Evolutionary conservation across 208 protist species (phyloP).

Genomic region (Trichomonas gallinae): DNA sequence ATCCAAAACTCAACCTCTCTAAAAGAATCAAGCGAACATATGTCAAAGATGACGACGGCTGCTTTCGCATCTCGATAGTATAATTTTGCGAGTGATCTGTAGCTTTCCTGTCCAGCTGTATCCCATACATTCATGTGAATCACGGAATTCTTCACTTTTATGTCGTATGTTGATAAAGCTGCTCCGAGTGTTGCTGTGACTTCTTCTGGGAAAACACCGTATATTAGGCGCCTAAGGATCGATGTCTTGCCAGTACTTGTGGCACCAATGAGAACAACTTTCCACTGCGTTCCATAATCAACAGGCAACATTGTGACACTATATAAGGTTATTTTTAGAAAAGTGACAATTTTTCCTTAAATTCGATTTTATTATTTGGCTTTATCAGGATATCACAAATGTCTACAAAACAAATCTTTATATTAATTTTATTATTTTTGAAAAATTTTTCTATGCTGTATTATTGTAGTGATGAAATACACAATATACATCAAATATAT

Average conservation of each 20-base stretch:
- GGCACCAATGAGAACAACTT: neutral
- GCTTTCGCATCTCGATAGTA: slow-evolving; percentile 19
- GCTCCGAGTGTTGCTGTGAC: neutral
- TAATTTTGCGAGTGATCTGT: neutral
- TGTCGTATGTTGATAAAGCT: neutral
- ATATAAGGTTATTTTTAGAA: no score
- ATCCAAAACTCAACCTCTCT: neutral
- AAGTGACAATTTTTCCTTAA: no score
- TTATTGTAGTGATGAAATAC: no score
- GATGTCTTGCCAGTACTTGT: neutral
- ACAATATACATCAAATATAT: no score
- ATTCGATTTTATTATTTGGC: no score
- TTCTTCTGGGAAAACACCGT: neutral
- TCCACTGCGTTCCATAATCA: neutral
- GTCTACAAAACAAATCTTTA: no score
- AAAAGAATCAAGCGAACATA: neutral
- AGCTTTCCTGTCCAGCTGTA: slow-evolving; percentile 14
- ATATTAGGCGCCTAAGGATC: neutral
- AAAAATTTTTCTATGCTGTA: no score
- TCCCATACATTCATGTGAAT: neutral
- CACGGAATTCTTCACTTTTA: neutral
- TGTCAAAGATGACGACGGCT: neutral
- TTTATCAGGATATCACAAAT: no score
- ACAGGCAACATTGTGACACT: neutral
- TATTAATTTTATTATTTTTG: no score